These are phyloP conservation scores for Eutypella sp. DNA, from an alignment of 2,329 filamentous ascomycete species.

Conservation along the genomic window DNA sequence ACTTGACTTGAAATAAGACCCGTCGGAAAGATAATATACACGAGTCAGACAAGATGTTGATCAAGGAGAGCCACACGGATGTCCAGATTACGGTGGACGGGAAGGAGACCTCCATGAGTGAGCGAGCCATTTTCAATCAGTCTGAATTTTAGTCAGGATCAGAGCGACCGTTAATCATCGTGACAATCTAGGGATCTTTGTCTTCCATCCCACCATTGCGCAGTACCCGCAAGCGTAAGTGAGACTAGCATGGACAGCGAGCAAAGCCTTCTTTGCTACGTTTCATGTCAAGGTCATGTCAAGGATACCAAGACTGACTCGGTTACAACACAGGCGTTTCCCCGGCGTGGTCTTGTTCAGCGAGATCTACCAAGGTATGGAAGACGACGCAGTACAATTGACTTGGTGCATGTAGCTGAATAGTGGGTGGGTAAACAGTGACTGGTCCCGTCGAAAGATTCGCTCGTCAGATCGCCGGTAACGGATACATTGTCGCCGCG, in stretches of 20 bases:
- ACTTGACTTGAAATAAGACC: too few species aligned
- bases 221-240: slow-evolving; percentile 81
- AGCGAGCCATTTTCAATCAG: slow-evolving; percentile 10
- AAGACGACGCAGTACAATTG: too few species aligned
- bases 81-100: slow-evolving; percentile 47
- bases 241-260: slow-evolving; percentile 4
- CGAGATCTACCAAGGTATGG: slow-evolving; percentile 96
- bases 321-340: slow-evolving; percentile 57
- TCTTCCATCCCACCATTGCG: slow-evolving; percentile 81
- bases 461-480: slow-evolving; percentile 83
- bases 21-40: too few species aligned
- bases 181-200: slow-evolving; percentile 66
- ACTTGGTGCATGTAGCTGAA: too few species aligned
- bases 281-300: too few species aligned
- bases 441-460: slow-evolving; percentile 88
- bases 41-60: slow-evolving; percentile 39
- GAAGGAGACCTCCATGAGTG: slow-evolving; percentile 51
- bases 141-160: not conserved
- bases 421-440: slow-evolving; percentile 55
- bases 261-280: slow-evolving; percentile 1
- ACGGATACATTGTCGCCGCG: slow-evolving; percentile 89
- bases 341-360: slow-evolving; percentile 85
- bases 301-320: slow-evolving; percentile 12
- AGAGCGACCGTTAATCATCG: slow-evolving; percentile 9
- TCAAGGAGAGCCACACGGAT: slow-evolving; percentile 49